Evolutionary conservation across 2,329 filamentous ascomycete species (phyloP).

Genomic region (Metarhizium humberi): DNA sequence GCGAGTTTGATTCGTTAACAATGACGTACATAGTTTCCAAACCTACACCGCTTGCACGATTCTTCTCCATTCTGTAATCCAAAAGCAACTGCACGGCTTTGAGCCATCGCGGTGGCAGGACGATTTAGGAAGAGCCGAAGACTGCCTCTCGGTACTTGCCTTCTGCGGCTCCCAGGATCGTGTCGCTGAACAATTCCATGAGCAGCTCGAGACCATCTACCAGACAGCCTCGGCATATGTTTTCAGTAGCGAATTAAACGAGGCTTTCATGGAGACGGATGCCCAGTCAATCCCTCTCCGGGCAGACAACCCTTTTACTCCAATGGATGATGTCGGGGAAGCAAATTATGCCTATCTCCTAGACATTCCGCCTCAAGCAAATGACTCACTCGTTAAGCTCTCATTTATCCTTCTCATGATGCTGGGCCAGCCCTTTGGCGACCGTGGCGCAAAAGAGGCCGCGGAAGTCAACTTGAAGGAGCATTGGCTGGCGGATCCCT

Average conservation of each 20-base stretch:
- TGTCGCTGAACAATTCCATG: constrained; percentile 1
- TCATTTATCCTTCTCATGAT: not conserved
- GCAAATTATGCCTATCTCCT: not conserved
- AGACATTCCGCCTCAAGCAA: not conserved
- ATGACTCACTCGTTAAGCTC: not conserved
- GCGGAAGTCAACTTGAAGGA: not conserved
- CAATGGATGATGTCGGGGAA: not conserved
- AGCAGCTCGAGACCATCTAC: not conserved
- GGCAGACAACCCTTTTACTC: not conserved
- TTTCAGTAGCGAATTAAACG: not conserved
- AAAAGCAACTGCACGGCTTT: constrained; percentile 5
- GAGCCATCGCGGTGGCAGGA: not conserved
- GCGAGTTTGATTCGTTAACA: not conserved
- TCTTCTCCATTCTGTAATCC: constrained; percentile 3
- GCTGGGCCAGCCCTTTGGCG: not conserved
- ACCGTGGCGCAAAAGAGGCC: not conserved
- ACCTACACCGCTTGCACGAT: constrained; percentile 3
- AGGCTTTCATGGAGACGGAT: not conserved
- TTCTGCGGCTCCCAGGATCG: constrained; percentile 3
- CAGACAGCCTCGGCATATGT: not conserved
- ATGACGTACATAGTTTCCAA: constrained; percentile 1
- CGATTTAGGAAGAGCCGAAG: not conserved
- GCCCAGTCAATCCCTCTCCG: not conserved
- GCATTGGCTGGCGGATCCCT: not conserved
- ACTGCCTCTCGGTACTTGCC: constrained; percentile 1